Evolutionary conservation across 1,284 basidiomycete species (phyloP).

Genomic region (Ustilago sp.): DNA sequence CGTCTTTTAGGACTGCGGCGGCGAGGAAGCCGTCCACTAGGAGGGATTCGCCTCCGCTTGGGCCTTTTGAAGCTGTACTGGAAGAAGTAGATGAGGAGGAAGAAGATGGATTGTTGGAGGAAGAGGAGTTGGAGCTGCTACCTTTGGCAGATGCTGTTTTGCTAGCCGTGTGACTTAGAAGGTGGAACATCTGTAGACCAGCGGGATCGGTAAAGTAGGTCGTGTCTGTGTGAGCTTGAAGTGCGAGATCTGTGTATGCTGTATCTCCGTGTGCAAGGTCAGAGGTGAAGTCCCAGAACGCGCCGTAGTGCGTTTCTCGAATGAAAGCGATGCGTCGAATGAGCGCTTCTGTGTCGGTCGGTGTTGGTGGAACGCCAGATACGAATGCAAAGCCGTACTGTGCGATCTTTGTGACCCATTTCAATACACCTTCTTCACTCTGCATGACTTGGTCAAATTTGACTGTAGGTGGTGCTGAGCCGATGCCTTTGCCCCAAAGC

Average conservation of each 20-base stretch:
- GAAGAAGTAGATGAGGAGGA: conserved; percentile 13
- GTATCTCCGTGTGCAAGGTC: conserved; percentile 87
- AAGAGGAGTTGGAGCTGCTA: neutral
- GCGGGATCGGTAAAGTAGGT: conserved; percentile 80
- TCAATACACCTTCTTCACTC: conserved; percentile 78
- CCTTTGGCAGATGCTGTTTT: conserved; percentile 10
- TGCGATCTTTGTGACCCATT: conserved; percentile 82
- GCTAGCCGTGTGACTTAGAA: conserved; percentile 75
- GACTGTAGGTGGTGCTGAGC: conserved; percentile 80
- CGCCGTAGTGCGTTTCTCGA: conserved; percentile 89
- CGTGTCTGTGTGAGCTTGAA: conserved; percentile 93
- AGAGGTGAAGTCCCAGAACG: conserved; percentile 97
- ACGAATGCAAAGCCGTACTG: conserved; percentile 89
- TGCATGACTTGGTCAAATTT: conserved; percentile 81
- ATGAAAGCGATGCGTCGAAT: conserved; percentile 85
- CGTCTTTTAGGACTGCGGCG: conserved; percentile 80
- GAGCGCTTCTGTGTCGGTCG: conserved; percentile 86
- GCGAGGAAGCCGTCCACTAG: conserved; percentile 95
- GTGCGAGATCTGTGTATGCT: conserved; percentile 83
- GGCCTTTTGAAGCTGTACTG: conserved; percentile 70
- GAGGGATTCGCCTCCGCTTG: conserved; percentile 85
- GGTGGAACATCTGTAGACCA: conserved; percentile 93
- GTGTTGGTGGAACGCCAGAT: conserved; percentile 81
- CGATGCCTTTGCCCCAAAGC: conserved; percentile 84
- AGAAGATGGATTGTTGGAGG: conserved; percentile 4